Evolutionary conservation across 768 basidiomycete species (phyloP).

Genomic region (Russula virescens): DNA sequence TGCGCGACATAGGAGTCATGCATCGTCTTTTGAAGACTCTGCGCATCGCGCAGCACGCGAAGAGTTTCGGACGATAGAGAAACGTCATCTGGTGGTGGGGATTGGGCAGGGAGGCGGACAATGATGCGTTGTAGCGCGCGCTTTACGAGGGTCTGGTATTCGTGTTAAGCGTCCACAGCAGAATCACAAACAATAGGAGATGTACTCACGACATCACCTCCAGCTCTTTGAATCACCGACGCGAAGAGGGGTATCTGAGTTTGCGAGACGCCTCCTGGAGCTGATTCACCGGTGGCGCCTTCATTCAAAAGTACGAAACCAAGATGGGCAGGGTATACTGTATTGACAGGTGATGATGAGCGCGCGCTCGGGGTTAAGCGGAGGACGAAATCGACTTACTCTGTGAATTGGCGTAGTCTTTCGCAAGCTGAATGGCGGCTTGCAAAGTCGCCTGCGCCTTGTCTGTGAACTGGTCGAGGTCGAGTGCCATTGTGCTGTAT

Average conservation of each 20-base stretch:
- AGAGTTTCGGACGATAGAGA: constrained; percentile 50
- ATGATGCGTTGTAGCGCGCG: constrained; percentile 71
- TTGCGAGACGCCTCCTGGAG: constrained; percentile 32
- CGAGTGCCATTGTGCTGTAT: constrained; percentile 29
- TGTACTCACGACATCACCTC: constrained; percentile 70
- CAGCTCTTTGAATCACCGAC: constrained; percentile 74
- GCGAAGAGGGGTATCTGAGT: constrained; percentile 57
- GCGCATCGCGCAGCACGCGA: constrained; percentile 70
- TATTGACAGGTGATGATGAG: neutral
- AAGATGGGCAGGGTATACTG: constrained; percentile 76
- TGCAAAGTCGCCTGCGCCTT: constrained; percentile 66
- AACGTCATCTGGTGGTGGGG: constrained; percentile 79
- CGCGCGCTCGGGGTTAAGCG: neutral
- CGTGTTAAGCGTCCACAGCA: neutral
- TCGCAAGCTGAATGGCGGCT: constrained; percentile 73
- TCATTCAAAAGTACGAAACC: constrained; percentile 79
- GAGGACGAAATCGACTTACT: constrained; percentile 38
- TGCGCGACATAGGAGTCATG: constrained; percentile 91
- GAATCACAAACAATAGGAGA: neutral
- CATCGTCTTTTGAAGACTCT: constrained; percentile 73
- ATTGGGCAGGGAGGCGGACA: constrained; percentile 77
- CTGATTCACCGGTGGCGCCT: constrained; percentile 35
- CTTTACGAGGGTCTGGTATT: constrained; percentile 47
- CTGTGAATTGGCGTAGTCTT: constrained; percentile 79
- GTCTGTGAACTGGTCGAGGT: constrained; percentile 75